Base-by-base conservation (phyloP, 2,329 filamentous ascomycete species). In the Chrysoporthe cubensis region DNA sequence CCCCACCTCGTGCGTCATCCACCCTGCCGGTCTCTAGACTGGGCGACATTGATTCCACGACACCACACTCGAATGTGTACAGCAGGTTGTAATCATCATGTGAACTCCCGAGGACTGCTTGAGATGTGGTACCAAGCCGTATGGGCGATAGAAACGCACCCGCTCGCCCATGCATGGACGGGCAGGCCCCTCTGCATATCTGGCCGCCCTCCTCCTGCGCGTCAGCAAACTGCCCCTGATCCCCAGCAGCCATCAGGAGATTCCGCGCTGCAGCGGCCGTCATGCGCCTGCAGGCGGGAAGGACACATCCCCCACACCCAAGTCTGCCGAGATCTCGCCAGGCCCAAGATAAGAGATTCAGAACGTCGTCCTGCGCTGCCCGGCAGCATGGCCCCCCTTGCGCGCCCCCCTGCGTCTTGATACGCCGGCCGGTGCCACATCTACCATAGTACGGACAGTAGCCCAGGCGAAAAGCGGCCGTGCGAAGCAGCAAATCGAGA, bases 291-390 rank as follows among this genome's bases (percentile, higher is more conserved):
- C 13, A 37, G 7, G 9, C 52, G 14, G 52, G 52, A 37, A 56
- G 13, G 13, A 56, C 11, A 56, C 32, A 57, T 8, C 54, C 54
- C 54, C 54, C 34, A 40, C 34, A 4, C 26, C 26, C 26, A 26
- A 57, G n/a, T n/a, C 54, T 57, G 54, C 54, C 54, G 54, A 57
- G 34, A 52, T 52, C 48, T 56, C 54, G 18, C 26, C 32, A 40
- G 32, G 32, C 18, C 34, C 32, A 57, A 57, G 54, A 57, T 57
- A 57, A 57, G 54, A 26, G 18, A 57, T 46, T 46, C 18, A 4
- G 14, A 1, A 14, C 26, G 44, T 46, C 44, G 44, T 40, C 26
- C 26, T 40, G 37, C 37, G 6, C 37, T 40, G 37, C 37, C 37
- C 37, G 37, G 26, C 34, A 57, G 54, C 32, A 26, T 14, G 26